A percentile compares a stretch with the other conserved stretches of the same genome.
Conservation (phyloP, 1,284 basidiomycete species). For the Malassezia nana region DNA sequence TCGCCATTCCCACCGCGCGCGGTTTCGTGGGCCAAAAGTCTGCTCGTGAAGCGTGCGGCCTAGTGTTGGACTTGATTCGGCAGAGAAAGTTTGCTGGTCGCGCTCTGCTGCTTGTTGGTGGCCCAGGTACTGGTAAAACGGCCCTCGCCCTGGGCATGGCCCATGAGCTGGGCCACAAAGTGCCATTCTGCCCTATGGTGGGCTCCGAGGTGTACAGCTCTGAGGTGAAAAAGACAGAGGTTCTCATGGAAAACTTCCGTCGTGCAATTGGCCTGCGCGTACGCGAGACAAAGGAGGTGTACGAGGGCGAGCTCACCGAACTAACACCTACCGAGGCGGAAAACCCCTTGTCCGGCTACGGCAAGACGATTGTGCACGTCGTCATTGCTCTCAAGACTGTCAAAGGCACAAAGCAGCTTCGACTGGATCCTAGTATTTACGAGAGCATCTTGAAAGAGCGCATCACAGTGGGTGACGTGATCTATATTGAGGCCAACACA, state of each 20-base stretch:
- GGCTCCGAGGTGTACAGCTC: slow-evolving; percentile 92
- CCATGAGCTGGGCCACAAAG: slow-evolving; percentile 85
- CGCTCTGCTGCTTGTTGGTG: slow-evolving; percentile 74
- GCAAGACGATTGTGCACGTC: slow-evolving; percentile 95
- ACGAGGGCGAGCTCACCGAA: slow-evolving; percentile 96
- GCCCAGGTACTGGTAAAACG: slow-evolving; percentile 88
- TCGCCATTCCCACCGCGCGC: slow-evolving; percentile 58
- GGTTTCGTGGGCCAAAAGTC: slow-evolving; percentile 84
- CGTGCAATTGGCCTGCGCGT: slow-evolving; percentile 72
- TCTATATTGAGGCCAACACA: slow-evolving; percentile 87
- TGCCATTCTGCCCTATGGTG: slow-evolving; percentile 97
- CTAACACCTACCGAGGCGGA: slow-evolving; percentile 68
- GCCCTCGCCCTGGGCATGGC: slow-evolving; percentile 85
- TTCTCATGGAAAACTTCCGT: slow-evolving; percentile 87
- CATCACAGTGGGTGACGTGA: slow-evolving; percentile 89
- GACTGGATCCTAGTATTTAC: slow-evolving; percentile 88
- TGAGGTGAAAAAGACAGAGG: slow-evolving; percentile 98
- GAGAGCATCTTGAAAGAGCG: slow-evolving; percentile 96
- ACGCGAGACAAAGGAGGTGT: slow-evolving; percentile 88
- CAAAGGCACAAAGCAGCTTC: slow-evolving; percentile 93
- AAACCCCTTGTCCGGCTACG: slow-evolving; percentile 63
- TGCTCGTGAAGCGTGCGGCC: slow-evolving; percentile 87
- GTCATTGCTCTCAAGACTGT: slow-evolving; percentile 93
- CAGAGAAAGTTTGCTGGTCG: slow-evolving; percentile 83
- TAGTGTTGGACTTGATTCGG: slow-evolving; percentile 81